Evolutionary conservation across 352 stramenopile species (phyloP), one percentile per base, ranked within the genome.

Genomic region (Phytophthora fragariaefolia): DNA sequence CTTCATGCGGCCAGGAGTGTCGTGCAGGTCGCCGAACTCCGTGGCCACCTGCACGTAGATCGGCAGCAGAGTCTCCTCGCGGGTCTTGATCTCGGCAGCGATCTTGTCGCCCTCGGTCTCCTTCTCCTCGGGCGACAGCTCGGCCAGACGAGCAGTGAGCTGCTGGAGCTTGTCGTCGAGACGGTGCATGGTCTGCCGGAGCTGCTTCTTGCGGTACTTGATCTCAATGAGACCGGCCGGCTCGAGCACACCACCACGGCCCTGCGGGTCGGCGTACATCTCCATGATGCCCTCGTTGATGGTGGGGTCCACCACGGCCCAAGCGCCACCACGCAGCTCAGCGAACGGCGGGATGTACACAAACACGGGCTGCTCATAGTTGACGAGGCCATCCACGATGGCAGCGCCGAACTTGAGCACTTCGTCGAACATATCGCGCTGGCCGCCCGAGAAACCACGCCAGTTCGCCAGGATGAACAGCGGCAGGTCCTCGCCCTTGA

Each of bases 401-500:
- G 98, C 90, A n/a, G 96, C 97, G 36, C 98, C 98, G 74, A 99
- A 99, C 83, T 99, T 99, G 68, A 99, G 93, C 63, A 99, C 97
- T 79, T 99, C 97, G 74, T 99, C 97, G 80, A 99, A 99, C 98
- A 99, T 99, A 73, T 99, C 98, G 59, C 98, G 88, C 80, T 99
- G 97, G 18, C 98, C 98, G 52, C 98, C 98, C 27, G 96, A 99
- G 83, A 99, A 99, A 47, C 98, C 98, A 73, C 98, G 91, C 98
- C 98, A 99, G 87, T 99, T 99, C 40, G 98, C 98, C 60, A 99
- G 98, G 58, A 99, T 98, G 63, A 99, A 99, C 18, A 99, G 81
- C 59, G 98, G 98, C 45, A 99, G 82, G 68, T 99, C 97, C 76
- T 99, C 98, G 23, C 95, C 96, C 68, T 98, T 90, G 79, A 99